These are phyloP conservation scores for Sporothrix schenckii DNA, from an alignment of 2,329 filamentous ascomycete genomes.

Conservation along the genomic window DNA sequence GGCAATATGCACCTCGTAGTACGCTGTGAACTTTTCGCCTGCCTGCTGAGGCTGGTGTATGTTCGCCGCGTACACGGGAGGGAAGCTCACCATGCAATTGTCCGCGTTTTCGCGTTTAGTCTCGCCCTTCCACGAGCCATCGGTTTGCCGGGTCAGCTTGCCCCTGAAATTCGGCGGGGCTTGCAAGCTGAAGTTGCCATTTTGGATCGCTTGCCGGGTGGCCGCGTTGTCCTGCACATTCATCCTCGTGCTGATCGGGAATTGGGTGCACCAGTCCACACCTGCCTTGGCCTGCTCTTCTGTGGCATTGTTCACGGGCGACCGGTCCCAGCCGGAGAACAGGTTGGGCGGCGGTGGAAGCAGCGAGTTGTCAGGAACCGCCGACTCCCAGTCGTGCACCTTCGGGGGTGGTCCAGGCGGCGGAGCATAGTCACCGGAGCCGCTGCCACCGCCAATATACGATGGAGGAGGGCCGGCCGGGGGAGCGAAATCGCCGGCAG, in stretches of 20 bases:
- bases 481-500: constrained; percentile 36
- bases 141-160: constrained; percentile 49
- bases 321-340: constrained; percentile 64
- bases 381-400: constrained; percentile 68
- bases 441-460: constrained; percentile 20
- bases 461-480: constrained; percentile 38
- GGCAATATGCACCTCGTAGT: constrained; percentile 66
- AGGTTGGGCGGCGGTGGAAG: constrained; percentile 73
- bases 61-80: constrained; percentile 67
- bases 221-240: constrained; percentile 40
- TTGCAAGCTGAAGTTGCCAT: constrained; percentile 59
- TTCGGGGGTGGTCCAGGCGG: constrained; percentile 44
- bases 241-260: constrained; percentile 61
- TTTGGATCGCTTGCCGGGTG: constrained; percentile 49
- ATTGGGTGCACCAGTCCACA: constrained; percentile 64
- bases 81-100: constrained; percentile 65
- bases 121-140: constrained; percentile 57
- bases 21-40: constrained; percentile 56
- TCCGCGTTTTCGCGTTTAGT: constrained; percentile 56
- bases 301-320: constrained; percentile 68
- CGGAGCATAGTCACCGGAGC: constrained; percentile 38
- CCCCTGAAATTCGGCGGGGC: constrained; percentile 55
- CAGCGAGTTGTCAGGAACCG: constrained; percentile 71
- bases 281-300: constrained; percentile 56
- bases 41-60: constrained; percentile 56